These are phyloP conservation scores for Xylaria sp. DNA, from an alignment of 2,329 filamentous ascomycete genomes.

Conservation along the genomic window DNA sequence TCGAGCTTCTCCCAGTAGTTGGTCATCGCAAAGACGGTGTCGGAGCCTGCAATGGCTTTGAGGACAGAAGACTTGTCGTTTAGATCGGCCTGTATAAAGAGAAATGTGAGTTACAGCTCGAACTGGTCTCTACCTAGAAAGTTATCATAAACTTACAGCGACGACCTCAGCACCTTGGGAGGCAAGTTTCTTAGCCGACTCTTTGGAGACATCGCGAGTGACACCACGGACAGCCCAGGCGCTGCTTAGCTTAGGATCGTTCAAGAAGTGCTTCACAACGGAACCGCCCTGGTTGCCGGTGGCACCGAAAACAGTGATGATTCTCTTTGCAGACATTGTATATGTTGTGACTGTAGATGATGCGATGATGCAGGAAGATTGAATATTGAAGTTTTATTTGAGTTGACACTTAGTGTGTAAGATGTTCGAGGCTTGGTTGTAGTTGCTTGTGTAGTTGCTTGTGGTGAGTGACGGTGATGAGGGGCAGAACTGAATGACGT, in stretches of 20 bases:
- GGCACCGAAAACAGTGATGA: slow-evolving; percentile 68
- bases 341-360: not conserved
- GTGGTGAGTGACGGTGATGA: slow-evolving; percentile 14
- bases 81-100: slow-evolving; percentile 57
- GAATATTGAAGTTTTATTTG: not conserved
- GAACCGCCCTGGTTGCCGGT: slow-evolving; percentile 71
- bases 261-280: slow-evolving; percentile 57
- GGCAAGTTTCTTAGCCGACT: slow-evolving; percentile 53
- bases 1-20: slow-evolving; percentile 61
- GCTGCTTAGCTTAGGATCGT: slow-evolving; percentile 55
- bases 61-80: slow-evolving; percentile 58
- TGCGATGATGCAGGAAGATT: not conserved
- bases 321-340: slow-evolving; percentile 51
- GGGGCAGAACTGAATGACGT: slow-evolving; percentile 9
- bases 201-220: slow-evolving; percentile 60
- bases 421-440: not conserved
- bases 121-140: not conserved
- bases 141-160: slow-evolving; percentile 47
- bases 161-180: slow-evolving; percentile 58
- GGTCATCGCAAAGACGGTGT: slow-evolving; percentile 64
- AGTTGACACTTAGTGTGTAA: not conserved
- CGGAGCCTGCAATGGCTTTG: slow-evolving; percentile 57
- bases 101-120: slow-evolving; percentile 23
- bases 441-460: slow-evolving; percentile 20
- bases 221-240: slow-evolving; percentile 65